Evolutionary conservation across 257 asterid species (phyloP).

Genomic region (Plantago major): DNA sequence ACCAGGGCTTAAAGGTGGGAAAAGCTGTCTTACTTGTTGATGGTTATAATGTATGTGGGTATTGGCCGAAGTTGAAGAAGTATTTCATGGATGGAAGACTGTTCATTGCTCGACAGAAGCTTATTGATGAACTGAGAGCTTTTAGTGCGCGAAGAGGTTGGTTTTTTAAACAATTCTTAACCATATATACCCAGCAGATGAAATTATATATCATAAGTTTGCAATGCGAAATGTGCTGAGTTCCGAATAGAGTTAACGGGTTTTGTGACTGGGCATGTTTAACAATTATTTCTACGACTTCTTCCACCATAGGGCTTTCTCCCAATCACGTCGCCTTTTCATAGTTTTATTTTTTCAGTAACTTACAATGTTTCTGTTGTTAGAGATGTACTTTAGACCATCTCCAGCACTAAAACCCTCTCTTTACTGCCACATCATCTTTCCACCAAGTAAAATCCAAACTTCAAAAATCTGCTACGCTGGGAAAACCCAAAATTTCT

Average conservation of each 20-base stretch:
- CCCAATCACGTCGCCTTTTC: too few species aligned
- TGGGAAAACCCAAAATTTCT: too few species aligned
- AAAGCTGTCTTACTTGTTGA: slow-evolving; percentile 93
- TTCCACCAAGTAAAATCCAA: too few species aligned
- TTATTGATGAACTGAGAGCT: slow-evolving; percentile 76
- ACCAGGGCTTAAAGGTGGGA: slow-evolving; percentile 72
- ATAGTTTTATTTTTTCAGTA: too few species aligned
- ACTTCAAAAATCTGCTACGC: too few species aligned
- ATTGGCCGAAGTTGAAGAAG: slow-evolving; percentile 93
- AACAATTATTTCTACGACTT: not conserved
- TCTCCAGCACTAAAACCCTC: too few species aligned
- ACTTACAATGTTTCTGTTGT: too few species aligned
- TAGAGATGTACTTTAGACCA: too few species aligned
- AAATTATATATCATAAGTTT: not conserved
- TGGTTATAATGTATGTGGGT: slow-evolving; percentile 96
- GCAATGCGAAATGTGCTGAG: not conserved
- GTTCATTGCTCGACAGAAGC: slow-evolving; percentile 94
- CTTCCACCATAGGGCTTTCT: too few species aligned
- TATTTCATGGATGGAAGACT: slow-evolving; percentile 79
- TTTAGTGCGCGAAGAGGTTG: slow-evolving; percentile 88
- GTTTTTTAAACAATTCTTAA: slow-evolving; percentile 26
- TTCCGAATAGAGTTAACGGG: not conserved
- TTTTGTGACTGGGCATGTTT: not conserved
- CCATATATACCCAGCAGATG: not conserved
- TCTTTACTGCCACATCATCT: too few species aligned